These are phyloP conservation scores for Pezicula neosporulosa DNA, from an alignment of 2,329 filamentous ascomycete genomes.

Conservation along the genomic window DNA sequence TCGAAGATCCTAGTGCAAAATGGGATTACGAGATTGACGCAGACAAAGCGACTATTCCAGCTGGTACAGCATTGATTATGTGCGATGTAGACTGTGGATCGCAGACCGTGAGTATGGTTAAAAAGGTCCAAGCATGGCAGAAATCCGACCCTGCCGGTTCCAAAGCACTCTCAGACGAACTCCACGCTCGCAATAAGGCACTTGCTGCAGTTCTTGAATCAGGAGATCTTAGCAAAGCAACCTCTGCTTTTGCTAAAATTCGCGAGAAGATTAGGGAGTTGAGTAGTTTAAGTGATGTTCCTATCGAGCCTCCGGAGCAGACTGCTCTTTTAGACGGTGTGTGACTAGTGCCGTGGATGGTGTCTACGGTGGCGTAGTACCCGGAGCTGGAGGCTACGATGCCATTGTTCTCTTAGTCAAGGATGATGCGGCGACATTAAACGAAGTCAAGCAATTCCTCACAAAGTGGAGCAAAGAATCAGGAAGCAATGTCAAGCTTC, in stretches of 20 bases:
- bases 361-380: slow-evolving; percentile 87
- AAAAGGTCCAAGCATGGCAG: slow-evolving; percentile 82
- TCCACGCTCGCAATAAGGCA: slow-evolving; percentile 72
- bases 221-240: slow-evolving; percentile 39
- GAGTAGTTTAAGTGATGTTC: slow-evolving; percentile 70
- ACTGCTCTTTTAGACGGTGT: slow-evolving; percentile 76
- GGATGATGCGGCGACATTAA: slow-evolving; percentile 65
- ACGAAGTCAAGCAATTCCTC: slow-evolving; percentile 58
- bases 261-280: slow-evolving; percentile 70
- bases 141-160: slow-evolving; percentile 61
- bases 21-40: slow-evolving; percentile 83
- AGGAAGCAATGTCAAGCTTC: slow-evolving; percentile 61
- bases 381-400: slow-evolving; percentile 91
- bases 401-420: slow-evolving; percentile 77
- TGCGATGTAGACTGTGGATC: slow-evolving; percentile 95
- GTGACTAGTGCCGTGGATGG: slow-evolving; percentile 65
- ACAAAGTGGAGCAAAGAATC: slow-evolving; percentile 59
- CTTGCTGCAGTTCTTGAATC: slow-evolving; percentile 61
- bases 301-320: slow-evolving; percentile 86
- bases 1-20: slow-evolving; percentile 29
- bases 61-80: slow-evolving; percentile 77
- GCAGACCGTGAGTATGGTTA: slow-evolving; percentile 94
- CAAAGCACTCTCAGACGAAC: slow-evolving; percentile 65
- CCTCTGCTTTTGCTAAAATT: slow-evolving; percentile 43
- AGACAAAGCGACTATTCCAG: slow-evolving; percentile 66